Conservation (phyloP, 2,329 filamentous ascomycete genomes). For the Plectosphaerella cucumerina region DNA sequence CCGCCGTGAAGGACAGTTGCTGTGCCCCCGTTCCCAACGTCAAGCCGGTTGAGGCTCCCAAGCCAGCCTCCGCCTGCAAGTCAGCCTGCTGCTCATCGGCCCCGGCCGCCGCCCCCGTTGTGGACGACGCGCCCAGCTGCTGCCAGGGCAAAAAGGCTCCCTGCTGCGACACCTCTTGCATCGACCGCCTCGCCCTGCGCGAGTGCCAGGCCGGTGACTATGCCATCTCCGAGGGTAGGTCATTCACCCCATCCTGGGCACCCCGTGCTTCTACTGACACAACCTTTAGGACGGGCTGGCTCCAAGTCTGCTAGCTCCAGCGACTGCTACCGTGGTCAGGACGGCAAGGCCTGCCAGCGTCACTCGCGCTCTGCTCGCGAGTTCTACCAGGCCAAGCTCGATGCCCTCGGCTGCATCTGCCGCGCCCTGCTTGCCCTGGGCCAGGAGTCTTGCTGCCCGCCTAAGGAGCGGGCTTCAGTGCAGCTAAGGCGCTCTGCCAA, state of each 20-base stretch:
- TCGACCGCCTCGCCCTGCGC: constrained; percentile 38
- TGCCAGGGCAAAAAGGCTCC: constrained; percentile 34
- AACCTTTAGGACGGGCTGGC: background rate
- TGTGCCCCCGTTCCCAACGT: background rate
- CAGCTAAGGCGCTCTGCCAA: constrained; percentile 19
- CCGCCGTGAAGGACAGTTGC: background rate
- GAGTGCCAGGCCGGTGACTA: constrained; percentile 25
- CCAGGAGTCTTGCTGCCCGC: constrained; percentile 45
- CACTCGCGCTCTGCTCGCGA: constrained; percentile 30
- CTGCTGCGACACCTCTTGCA: constrained; percentile 37
- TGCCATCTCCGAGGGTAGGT: constrained; percentile 8
- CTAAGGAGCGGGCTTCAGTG: constrained; percentile 18
- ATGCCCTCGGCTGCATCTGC: constrained; percentile 50
- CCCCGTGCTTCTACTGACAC: background rate
- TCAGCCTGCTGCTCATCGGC: constrained; percentile 4
- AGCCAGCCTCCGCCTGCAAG: background rate
- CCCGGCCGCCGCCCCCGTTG: background rate
- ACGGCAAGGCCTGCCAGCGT: constrained; percentile 28
- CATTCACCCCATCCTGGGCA: background rate
- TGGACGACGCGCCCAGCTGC: constrained; percentile 23
- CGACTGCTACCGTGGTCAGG: constrained; percentile 6
- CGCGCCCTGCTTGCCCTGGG: constrained; percentile 46
- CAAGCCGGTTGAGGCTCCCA: background rate
- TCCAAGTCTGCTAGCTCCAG: background rate
- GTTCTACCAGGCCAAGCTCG: constrained; percentile 37